Conservation (phyloP, 1,284 basidiomycete species). For the Vanrija sp. region DNA sequence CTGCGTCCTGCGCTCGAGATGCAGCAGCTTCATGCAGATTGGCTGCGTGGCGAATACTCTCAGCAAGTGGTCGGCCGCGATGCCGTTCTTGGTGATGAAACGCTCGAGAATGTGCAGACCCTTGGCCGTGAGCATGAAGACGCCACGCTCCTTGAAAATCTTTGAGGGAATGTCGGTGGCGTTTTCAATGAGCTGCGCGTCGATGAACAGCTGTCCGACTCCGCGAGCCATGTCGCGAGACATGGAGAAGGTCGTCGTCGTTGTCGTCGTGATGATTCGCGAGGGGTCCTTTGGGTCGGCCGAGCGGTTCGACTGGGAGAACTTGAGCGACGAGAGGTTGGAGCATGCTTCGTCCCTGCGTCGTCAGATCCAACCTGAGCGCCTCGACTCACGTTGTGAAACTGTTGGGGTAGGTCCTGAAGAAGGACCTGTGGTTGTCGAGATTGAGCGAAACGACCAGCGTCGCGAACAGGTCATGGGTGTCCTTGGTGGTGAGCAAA, state of each 20-base stretch:
- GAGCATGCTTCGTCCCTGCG: conserved; percentile 88
- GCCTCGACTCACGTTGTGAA: conserved; percentile 78
- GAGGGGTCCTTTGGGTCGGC: conserved; percentile 96
- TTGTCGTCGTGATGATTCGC: conserved; percentile 96
- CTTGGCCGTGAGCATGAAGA: conserved; percentile 94
- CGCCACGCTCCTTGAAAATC: conserved; percentile 94
- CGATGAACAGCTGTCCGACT: conserved; percentile 99
- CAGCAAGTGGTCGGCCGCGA: conserved; percentile 82
- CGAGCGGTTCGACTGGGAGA: conserved; percentile 96
- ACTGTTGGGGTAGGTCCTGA: conserved; percentile 88
- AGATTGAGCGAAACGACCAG: conserved; percentile 90
- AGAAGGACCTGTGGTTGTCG: conserved; percentile 86
- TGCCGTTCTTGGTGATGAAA: conserved; percentile 99
- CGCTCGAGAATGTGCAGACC: conserved; percentile 97
- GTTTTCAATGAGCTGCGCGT: conserved; percentile 94
- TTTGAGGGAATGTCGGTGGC: conserved; percentile 82
- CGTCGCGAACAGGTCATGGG: conserved; percentile 95
- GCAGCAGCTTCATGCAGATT: conserved; percentile 96
- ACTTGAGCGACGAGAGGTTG: conserved; percentile 93
- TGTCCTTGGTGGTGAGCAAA: conserved; percentile 63
- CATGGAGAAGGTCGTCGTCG: conserved; percentile 99
- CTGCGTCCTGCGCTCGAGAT: conserved; percentile 83
- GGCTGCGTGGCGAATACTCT: conserved; percentile 87
- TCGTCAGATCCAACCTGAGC: conserved; percentile 7
- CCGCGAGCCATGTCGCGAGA: conserved; percentile 98